Evolutionary conservation across 306 rosid species (phyloP).

Genomic region (Vigna unguiculata): DNA sequence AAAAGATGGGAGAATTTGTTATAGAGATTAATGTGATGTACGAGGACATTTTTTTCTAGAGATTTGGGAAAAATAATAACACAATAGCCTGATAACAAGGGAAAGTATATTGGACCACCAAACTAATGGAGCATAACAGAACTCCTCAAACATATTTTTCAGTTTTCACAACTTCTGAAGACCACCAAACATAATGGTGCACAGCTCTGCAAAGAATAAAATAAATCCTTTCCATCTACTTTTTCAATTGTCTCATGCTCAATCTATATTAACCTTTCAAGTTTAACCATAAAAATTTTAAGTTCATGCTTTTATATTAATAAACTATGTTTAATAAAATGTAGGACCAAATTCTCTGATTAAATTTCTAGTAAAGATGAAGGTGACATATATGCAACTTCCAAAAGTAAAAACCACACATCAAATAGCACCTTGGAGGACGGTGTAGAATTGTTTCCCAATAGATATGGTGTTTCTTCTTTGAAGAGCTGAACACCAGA

Average conservation of each 20-base stretch:
- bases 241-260: not conserved
- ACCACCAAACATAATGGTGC: not conserved
- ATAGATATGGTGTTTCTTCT: slow-evolving; percentile 70
- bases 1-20: too few species aligned
- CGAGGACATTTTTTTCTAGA: too few species aligned
- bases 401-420: slow-evolving; percentile 9
- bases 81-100: too few species aligned
- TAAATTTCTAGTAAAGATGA: not conserved
- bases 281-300: slow-evolving; percentile 4
- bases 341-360: not conserved
- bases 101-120: too few species aligned
- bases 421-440: slow-evolving; percentile 71
- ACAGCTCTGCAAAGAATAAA: slow-evolving; percentile 6
- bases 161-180: slow-evolving; percentile 7
- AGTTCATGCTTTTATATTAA: not conserved
- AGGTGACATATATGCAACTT: not conserved
- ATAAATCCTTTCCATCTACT: not conserved
- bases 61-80: too few species aligned
- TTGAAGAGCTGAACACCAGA: slow-evolving; percentile 64
- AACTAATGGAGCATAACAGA: not conserved
- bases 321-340: not conserved
- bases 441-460: slow-evolving; percentile 60
- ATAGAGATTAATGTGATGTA: too few species aligned
- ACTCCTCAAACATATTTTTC: slow-evolving; percentile 10
- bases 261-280: not conserved